phyloP scores from a whole-genome alignment of 148 eudicot genomes.

The Agrostemma githago region DNA sequence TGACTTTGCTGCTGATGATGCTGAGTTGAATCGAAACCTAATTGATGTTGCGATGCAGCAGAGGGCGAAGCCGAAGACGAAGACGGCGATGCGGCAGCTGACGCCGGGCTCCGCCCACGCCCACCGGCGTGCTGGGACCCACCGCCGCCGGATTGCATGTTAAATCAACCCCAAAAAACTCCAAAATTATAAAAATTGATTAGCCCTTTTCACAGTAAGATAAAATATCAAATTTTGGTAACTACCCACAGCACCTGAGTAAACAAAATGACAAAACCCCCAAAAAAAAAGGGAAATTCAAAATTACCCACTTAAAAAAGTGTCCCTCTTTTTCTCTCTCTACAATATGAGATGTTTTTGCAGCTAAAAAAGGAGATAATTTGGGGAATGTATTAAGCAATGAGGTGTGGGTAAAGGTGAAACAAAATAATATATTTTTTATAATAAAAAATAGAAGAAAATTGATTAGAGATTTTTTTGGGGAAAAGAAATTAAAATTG shows the following conservation, averaged over 20 bases:
- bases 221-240: slow-evolving; percentile 14
- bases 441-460: background rate
- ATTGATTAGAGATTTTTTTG: slow-evolving; percentile 2
- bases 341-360: background rate
- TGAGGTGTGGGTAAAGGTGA: slow-evolving; percentile 4
- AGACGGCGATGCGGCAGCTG: slow-evolving; percentile 78
- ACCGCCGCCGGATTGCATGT: slow-evolving; percentile 90
- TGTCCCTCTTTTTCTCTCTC: slow-evolving; percentile 17
- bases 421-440: background rate
- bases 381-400: slow-evolving; percentile 15
- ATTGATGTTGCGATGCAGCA: slow-evolving; percentile 29
- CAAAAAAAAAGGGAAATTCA: background rate
- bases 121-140: slow-evolving; percentile 59
- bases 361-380: background rate
- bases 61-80: slow-evolving; percentile 77
- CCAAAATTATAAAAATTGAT: background rate
- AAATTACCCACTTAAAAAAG: slow-evolving; percentile 19
- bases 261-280: slow-evolving; percentile 23
- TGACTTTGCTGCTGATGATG: slow-evolving; percentile 44
- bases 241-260: slow-evolving; percentile 20
- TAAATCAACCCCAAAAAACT: slow-evolving; percentile 5
- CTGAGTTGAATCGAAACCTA: slow-evolving; percentile 67
- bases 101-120: slow-evolving; percentile 65
- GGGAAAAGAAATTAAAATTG: slow-evolving; percentile 19
- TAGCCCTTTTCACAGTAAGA: background rate